A percentile compares a stretch with the other conserved stretches of the same genome.
Conservation (phyloP, 1,284 basidiomycete genomes). For the Ceratobasidium sp. region DNA sequence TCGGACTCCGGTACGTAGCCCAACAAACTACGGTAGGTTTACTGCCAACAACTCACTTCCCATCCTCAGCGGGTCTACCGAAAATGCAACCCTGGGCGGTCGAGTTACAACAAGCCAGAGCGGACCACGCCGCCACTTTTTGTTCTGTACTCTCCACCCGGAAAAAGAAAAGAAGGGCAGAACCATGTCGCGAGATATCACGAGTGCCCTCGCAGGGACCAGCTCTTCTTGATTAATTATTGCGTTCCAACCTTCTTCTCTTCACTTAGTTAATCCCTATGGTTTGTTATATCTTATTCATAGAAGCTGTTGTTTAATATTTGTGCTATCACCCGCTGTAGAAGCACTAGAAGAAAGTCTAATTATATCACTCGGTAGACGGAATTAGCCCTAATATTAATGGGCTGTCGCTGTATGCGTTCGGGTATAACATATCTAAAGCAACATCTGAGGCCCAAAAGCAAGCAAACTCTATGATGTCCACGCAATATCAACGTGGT, state of each 20-base stretch:
- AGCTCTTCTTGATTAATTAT: conserved; percentile 10
- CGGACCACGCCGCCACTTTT: conserved; percentile 81
- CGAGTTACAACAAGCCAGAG: conserved; percentile 59
- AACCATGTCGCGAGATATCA: conserved; percentile 40
- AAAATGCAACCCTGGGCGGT: conserved; percentile 24
- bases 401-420: neutral
- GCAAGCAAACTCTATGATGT: no score
- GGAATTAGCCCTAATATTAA: neutral
- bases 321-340: neutral
- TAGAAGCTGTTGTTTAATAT: conserved; percentile 12
- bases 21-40: conserved; percentile 69
- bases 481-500: no score
- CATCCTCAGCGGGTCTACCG: conserved; percentile 62
- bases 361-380: neutral
- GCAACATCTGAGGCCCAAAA: no score
- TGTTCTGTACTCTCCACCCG: conserved; percentile 77
- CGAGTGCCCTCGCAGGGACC: conserved; percentile 42
- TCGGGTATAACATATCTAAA: neutral
- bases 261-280: neutral
- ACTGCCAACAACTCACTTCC: conserved; percentile 50
- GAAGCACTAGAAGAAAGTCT: neutral
- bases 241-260: neutral
- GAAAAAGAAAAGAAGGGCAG: conserved; percentile 49
- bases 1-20: conserved; percentile 79
- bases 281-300: neutral